Conservation (phyloP, 148 eudicot genomes). For the Cornus kousa region DNA sequence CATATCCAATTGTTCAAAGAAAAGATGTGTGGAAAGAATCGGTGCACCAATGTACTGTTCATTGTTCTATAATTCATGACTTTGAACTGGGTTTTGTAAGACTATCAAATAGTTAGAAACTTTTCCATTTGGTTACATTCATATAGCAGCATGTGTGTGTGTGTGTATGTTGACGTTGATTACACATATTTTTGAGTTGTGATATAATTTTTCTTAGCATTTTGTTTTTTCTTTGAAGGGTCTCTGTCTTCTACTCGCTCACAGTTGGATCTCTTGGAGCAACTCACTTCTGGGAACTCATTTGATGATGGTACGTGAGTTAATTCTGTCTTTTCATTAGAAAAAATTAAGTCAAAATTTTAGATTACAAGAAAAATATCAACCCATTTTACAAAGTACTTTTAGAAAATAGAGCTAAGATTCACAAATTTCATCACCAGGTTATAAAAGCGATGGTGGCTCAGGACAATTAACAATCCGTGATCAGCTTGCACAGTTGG, state of each 20-base stretch:
- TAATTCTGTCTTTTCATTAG: not conserved
- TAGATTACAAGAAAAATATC: too few species aligned
- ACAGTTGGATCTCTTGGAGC: conserved; percentile 77
- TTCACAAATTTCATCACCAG: conserved; percentile 22
- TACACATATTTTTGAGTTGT: not conserved
- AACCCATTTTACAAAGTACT: too few species aligned
- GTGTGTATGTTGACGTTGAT: not conserved
- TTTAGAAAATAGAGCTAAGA: not conserved
- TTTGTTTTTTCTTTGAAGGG: conserved; percentile 23
- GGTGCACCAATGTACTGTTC: too few species aligned
- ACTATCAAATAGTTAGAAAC: too few species aligned
- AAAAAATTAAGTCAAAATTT: too few species aligned
- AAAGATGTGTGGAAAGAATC: too few species aligned
- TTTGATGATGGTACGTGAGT: conserved; percentile 27
- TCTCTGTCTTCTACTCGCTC: conserved; percentile 54
- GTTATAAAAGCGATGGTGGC: conserved; percentile 50
- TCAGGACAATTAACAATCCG: conserved; percentile 49
- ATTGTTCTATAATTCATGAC: too few species aligned
- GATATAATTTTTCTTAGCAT: not conserved
- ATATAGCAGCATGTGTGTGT: not conserved
- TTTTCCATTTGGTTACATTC: not conserved
- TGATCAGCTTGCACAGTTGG: conserved; percentile 62
- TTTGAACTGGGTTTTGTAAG: too few species aligned
- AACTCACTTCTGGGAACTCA: conserved; percentile 55
- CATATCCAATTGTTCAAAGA: too few species aligned